Conservation (phyloP, 345 rosid genomes). For the Cardamine resedifolia region DNA sequence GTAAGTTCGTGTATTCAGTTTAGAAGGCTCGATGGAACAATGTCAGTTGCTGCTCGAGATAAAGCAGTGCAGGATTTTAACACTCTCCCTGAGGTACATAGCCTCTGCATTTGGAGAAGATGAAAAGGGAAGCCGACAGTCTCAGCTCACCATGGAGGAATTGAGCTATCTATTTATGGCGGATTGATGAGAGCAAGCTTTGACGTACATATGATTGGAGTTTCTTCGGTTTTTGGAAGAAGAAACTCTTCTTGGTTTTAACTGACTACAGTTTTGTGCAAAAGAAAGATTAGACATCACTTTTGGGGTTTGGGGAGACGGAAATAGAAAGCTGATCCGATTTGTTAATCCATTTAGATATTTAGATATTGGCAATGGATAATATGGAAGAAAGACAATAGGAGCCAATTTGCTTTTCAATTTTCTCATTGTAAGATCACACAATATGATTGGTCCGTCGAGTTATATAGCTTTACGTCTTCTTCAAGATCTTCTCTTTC, state of each 20-base stretch:
- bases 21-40: conserved; percentile 97
- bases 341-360: conserved; percentile 24
- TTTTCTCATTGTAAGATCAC: conserved; percentile 20
- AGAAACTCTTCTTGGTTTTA: conserved; percentile 21
- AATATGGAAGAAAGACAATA: conserved; percentile 7
- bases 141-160: conserved; percentile 85
- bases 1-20: conserved; percentile 68
- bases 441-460: not conserved
- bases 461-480: conserved; percentile 2
- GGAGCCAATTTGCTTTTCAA: conserved; percentile 12
- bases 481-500: not conserved
- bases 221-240: conserved; percentile 16
- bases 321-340: conserved; percentile 30
- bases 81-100: conserved; percentile 82
- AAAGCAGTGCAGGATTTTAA: conserved; percentile 97
- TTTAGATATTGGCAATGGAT: conserved; percentile 19
- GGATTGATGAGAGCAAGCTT: conserved; percentile 36
- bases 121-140: conserved; percentile 65
- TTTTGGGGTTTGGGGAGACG: conserved; percentile 19
- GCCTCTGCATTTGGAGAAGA: conserved; percentile 93
- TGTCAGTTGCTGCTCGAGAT: conserved; percentile 92
- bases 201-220: conserved; percentile 35
- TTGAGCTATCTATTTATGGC: conserved; percentile 81
- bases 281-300: conserved; percentile 13
- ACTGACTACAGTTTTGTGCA: conserved; percentile 32